phyloP scores from a whole-genome alignment of 495 filamentous ascomycete species.

The Penicillium riverlandense region DNA sequence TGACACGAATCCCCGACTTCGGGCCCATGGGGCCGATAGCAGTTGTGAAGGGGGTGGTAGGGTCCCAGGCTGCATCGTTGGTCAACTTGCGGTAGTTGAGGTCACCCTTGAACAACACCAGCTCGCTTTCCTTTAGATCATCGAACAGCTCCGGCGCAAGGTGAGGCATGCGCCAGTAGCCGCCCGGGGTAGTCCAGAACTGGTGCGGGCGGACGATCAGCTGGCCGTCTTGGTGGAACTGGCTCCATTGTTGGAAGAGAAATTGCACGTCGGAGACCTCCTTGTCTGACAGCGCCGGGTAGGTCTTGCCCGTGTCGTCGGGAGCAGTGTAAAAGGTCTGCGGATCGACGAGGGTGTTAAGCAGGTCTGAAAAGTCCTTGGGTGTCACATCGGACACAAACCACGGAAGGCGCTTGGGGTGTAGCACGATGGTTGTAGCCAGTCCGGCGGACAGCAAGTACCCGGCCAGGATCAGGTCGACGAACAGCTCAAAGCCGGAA shows the following conservation, averaged over 20 bases:
- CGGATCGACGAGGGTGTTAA: slow-evolving; percentile 68
- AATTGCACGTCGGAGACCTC: slow-evolving; percentile 63
- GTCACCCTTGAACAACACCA: slow-evolving; percentile 97
- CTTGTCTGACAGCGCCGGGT: slow-evolving; percentile 52
- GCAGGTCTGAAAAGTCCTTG: slow-evolving; percentile 70
- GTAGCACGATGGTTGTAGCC: slow-evolving; percentile 80
- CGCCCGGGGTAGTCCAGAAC: slow-evolving; percentile 84
- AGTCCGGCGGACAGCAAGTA: slow-evolving; percentile 77
- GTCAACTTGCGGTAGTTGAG: slow-evolving; percentile 90
- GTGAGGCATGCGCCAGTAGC: slow-evolving; percentile 78
- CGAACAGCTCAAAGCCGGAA: slow-evolving; percentile 92
- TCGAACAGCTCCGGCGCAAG: slow-evolving; percentile 59
- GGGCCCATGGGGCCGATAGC: slow-evolving; percentile 85
- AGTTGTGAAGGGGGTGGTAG: slow-evolving; percentile 76
- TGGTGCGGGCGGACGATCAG: slow-evolving; percentile 69
- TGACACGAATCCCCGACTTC: slow-evolving; percentile 68
- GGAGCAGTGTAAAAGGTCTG: slow-evolving; percentile 67
- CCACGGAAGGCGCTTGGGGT: slow-evolving; percentile 93
- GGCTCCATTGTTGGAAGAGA: slow-evolving; percentile 74
- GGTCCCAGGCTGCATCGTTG: slow-evolving; percentile 78
- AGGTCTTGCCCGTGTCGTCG: slow-evolving; percentile 56
- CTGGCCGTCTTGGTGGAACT: slow-evolving; percentile 72
- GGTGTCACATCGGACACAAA: slow-evolving; percentile 94
- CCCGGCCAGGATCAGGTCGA: slow-evolving; percentile 84
- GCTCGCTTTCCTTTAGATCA: slow-evolving; percentile 74